Evolutionary conservation across 768 basidiomycete species (phyloP).

Genomic region (Kwoniella sp.): DNA sequence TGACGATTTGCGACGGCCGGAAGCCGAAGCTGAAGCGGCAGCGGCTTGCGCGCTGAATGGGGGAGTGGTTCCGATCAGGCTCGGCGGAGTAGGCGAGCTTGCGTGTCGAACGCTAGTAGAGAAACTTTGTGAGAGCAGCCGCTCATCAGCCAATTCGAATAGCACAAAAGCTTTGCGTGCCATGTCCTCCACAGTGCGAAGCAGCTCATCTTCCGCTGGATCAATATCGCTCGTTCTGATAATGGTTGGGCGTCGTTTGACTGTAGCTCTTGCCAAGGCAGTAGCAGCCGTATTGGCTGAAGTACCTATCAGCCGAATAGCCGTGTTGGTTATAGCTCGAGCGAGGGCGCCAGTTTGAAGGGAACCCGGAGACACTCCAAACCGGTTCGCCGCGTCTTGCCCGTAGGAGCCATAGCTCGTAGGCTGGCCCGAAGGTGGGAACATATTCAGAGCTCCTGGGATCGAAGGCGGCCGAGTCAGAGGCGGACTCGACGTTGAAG

Average conservation of each 20-base stretch:
- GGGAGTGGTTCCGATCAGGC: constrained; percentile 15
- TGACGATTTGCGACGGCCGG: constrained; percentile 40
- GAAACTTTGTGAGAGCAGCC: constrained; percentile 56
- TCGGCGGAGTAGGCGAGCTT: constrained; percentile 1
- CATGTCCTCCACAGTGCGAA: constrained; percentile 75
- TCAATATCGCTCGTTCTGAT: constrained; percentile 34
- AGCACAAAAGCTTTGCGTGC: constrained; percentile 95
- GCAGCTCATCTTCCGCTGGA: constrained; percentile 65
- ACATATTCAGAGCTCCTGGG: constrained; percentile 25
- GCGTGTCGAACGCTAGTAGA: constrained; percentile 11
- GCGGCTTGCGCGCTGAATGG: constrained; percentile 17
- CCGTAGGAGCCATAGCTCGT: constrained; percentile 16
- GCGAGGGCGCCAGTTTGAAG: constrained; percentile 49
- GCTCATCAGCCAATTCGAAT: constrained; percentile 81
- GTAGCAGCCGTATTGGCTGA: constrained; percentile 38
- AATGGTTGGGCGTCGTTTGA: constrained; percentile 28
- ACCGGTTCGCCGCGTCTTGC: constrained; percentile 36
- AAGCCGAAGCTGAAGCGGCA: not conserved
- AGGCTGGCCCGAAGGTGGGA: constrained; percentile 26
- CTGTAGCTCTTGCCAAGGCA: constrained; percentile 32
- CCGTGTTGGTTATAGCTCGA: constrained; percentile 50
- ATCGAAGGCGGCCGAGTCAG: constrained; percentile 23
- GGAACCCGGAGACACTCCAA: constrained; percentile 42
- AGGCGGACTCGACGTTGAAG: constrained; percentile 7
- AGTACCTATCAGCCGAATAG: constrained; percentile 50